Base-by-base conservation (phyloP, 2,329 filamentous ascomycete species). In the Rhynchosporium secalis region DNA sequence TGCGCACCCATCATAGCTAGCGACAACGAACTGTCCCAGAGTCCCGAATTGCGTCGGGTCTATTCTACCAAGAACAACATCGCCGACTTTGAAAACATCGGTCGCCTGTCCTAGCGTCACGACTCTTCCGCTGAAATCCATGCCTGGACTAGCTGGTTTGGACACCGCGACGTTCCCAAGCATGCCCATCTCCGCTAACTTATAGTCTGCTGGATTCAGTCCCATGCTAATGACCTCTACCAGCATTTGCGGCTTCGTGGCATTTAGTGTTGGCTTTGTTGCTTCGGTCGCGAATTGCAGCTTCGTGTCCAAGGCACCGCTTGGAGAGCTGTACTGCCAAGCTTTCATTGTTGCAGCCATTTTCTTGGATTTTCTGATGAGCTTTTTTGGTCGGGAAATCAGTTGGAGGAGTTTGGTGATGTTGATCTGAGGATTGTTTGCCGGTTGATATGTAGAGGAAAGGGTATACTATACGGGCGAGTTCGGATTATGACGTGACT, bases 161-260 rank as follows among this genome's bases (percentile, higher is more conserved):
- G 73, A 69, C 56, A 81, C 72, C 2, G 78, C 49, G 20, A 78
- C 64, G 3, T 76, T 75, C 2, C 72, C 72, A 1, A 78, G 47
- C n/a, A 77, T 64, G 3, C 76, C 74, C 2, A 82, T 75, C 70
- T 88, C 86, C 8, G 83, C 78, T 2, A 83, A 65, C 73, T 89
- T 89, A 78, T 86, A 83, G 77, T 90, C 87, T 31, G 82, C 60
- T 4, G 68, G 68, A 29, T 70, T 70, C 9, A 70, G 47, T 3
- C 65, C 55, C 36, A 57, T 52, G 12, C 62, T 52, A 41, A 63
- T 62, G 13, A 65, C 51, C 40, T 65, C 41, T 8, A 69, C 57
- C 20, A 69, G 59, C 26, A 60, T 46, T 56, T 68, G 57, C 12
- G 55, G 55, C 8, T 57, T 38, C 3, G 7, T 40, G 6, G 49